These are phyloP conservation scores for Tetracladium marchalianum DNA, from an alignment of 495 filamentous ascomycete species.

Conservation along the genomic window DNA sequence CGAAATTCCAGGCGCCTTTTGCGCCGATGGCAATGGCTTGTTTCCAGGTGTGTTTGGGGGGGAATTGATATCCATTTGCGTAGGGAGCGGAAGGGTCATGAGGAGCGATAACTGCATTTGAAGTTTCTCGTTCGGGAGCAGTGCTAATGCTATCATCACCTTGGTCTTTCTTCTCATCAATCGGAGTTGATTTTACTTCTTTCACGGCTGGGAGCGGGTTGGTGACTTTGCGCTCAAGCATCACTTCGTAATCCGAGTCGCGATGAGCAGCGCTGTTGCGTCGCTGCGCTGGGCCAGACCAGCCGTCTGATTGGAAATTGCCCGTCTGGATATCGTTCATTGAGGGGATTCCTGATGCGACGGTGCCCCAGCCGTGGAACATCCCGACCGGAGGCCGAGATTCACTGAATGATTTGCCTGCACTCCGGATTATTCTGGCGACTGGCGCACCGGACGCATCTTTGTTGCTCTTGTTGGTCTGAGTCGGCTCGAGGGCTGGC, in stretches of 20 bases:
- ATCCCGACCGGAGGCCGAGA: constrained; percentile 40
- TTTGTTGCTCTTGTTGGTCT: constrained; percentile 12
- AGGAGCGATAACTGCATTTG: not conserved
- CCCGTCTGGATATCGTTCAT: constrained; percentile 12
- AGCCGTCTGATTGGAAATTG: constrained; percentile 12
- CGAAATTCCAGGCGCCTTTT: constrained; percentile 41
- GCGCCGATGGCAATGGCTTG: constrained; percentile 41
- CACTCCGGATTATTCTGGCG: constrained; percentile 21
- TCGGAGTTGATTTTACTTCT: not conserved
- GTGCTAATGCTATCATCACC: not conserved
- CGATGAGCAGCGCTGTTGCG: constrained; percentile 13
- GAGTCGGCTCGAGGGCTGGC: too few relatives aligned
- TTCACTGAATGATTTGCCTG: constrained; percentile 33
- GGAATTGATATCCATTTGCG: constrained; percentile 59
- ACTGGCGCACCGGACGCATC: constrained; percentile 12
- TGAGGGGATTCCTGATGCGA: constrained; percentile 20
- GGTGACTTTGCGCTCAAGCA: not conserved
- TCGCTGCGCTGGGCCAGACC: constrained; percentile 15
- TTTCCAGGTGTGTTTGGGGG: constrained; percentile 51
- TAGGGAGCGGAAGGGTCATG: constrained; percentile 13
- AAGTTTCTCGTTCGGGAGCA: not conserved
- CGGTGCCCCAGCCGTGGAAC: constrained; percentile 39
- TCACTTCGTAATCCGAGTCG: constrained; percentile 3
- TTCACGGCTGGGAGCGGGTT: too few relatives aligned
- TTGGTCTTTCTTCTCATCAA: constrained; percentile 5